Evolutionary conservation across 2,329 filamentous ascomycete genomes (phyloP).

Genomic region (Berkeleyomyces basicola): DNA sequence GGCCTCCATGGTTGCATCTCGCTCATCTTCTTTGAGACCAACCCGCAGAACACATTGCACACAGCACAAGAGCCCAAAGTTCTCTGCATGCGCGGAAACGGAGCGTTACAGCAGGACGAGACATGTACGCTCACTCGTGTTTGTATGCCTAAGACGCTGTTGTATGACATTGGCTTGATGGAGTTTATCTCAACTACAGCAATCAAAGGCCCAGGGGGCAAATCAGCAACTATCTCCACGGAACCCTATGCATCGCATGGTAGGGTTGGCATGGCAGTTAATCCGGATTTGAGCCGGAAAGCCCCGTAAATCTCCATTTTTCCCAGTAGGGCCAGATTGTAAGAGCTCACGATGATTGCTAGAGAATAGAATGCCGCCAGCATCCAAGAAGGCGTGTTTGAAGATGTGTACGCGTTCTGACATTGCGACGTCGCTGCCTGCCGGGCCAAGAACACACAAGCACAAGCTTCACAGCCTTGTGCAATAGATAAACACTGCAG

Average conservation of each 20-base stretch:
- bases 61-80: too few species aligned
- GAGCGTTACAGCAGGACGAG: not conserved
- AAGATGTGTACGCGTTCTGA: too few species aligned
- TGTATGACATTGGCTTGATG: not conserved
- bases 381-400: too few species aligned
- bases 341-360: not conserved
- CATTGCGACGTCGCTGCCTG: too few species aligned
- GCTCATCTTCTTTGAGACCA: too few species aligned
- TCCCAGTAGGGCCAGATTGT: not conserved
- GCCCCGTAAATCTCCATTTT: not conserved
- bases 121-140: not conserved
- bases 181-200: not conserved
- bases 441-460: too few species aligned
- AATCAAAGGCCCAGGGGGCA: not conserved
- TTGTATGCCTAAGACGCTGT: not conserved
- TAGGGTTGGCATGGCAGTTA: not conserved
- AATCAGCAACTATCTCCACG: not conserved
- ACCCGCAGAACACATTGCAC: too few species aligned
- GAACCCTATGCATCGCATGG: not conserved
- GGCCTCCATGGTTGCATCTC: too few species aligned
- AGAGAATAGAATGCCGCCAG: too few species aligned
- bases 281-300: not conserved
- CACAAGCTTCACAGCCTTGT: too few species aligned
- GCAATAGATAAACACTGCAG: too few species aligned
- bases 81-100: too few species aligned